These are phyloP conservation scores for Candida manassasensis DNA, from an alignment of 805 yeast species.

Conservation along the genomic window DNA sequence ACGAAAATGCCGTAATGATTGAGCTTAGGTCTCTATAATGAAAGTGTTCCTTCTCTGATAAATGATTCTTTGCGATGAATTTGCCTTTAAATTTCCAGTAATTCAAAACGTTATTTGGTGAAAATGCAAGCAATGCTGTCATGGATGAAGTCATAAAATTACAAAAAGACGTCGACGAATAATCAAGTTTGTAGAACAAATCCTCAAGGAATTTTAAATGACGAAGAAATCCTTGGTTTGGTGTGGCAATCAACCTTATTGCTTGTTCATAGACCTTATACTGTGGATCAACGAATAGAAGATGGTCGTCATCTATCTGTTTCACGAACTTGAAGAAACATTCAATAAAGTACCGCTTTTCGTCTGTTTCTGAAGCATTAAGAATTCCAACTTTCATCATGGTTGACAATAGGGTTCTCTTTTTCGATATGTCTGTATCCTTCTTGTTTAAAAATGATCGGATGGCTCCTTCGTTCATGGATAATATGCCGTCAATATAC, in stretches of 20 bases:
- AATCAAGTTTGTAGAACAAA: neutral
- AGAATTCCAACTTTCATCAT: conserved; percentile 17
- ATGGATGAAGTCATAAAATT: conserved; percentile 17
- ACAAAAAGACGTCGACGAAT: conserved; percentile 7
- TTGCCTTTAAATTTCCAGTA: conserved; percentile 20
- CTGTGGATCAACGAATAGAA: conserved; percentile 14
- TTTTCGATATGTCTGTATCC: conserved; percentile 13
- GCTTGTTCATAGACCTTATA: conserved; percentile 16
- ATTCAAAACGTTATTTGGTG: conserved; percentile 14
- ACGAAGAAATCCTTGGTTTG: conserved; percentile 9
- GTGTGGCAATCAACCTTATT: conserved; percentile 15
- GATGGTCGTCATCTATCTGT: conserved; percentile 16
- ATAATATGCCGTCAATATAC: conserved; percentile 7
- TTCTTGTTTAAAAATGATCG: conserved; percentile 11
- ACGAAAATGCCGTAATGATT: conserved; percentile 26
- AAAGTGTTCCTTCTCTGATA: neutral
- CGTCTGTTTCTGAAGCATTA: conserved; percentile 10
- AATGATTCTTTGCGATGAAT: neutral
- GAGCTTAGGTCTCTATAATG: conserved; percentile 22
- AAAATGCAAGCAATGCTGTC: conserved; percentile 9
- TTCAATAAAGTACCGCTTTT: conserved; percentile 11
- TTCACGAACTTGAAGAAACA: conserved; percentile 15
- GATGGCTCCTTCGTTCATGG: conserved; percentile 11
- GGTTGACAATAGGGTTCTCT: conserved; percentile 16
- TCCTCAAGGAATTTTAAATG: conserved; percentile 10